A percentile compares a stretch with the other conserved stretches of the same genome.
These are phyloP conservation scores for Aegilops umbellulata DNA, from an alignment of 176 grass and related monocot genomes.

Conservation along the genomic window DNA sequence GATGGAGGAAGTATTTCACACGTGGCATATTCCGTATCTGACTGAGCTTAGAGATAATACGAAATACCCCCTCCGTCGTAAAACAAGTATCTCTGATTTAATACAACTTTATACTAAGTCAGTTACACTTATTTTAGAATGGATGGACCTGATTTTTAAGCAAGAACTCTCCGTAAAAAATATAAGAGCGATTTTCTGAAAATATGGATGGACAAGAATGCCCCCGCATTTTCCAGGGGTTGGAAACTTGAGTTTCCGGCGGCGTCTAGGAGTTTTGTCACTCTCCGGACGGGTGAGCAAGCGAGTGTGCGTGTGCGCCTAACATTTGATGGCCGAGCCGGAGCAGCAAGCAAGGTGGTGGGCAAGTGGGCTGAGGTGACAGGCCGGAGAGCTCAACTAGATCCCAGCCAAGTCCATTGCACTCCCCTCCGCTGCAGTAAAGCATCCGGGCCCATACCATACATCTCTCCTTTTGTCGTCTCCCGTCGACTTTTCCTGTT, in stretches of 20 bases:
- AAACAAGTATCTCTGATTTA: too few species aligned
- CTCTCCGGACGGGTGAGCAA: neutral
- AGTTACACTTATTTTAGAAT: too few species aligned
- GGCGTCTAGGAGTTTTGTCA: neutral
- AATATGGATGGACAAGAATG: neutral
- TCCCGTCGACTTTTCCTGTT: constrained; percentile 18
- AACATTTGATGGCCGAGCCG: neutral
- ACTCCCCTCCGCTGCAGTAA: constrained; percentile 8
- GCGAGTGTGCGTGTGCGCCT: constrained; percentile 2
- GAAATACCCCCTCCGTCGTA: too few species aligned
- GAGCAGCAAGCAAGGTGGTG: constrained; percentile 20
- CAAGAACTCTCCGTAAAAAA: too few species aligned
- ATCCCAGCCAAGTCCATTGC: constrained; percentile 12
- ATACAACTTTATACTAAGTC: too few species aligned
- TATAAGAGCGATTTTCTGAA: neutral
- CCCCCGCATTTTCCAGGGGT: neutral
- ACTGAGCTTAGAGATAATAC: neutral
- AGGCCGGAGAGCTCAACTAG: neutral
- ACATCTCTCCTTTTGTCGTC: constrained; percentile 21
- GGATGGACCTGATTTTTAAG: too few species aligned
- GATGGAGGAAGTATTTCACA: neutral
- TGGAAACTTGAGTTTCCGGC: neutral
- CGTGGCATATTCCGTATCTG: neutral
- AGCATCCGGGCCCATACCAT: neutral
- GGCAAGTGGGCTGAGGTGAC: constrained; percentile 42